Evolutionary conservation across 2,329 filamentous ascomycete species (phyloP).

Genomic region (Neonectria neomacrospora): DNA sequence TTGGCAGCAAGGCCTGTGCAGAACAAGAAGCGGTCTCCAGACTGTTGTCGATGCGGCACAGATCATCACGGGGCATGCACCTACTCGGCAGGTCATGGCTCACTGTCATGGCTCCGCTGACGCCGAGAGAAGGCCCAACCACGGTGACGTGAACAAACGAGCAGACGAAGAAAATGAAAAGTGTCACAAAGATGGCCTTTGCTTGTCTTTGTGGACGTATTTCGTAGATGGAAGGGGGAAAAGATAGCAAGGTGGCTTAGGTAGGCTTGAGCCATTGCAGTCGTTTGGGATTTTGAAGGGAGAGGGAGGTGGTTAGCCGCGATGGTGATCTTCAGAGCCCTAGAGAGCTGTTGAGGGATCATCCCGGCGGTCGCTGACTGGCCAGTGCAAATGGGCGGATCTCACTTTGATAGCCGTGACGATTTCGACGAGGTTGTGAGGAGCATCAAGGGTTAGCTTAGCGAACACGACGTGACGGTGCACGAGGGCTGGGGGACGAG

Average conservation of each 20-base stretch:
- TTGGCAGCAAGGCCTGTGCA: slow-evolving; percentile 10
- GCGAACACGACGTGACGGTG: background rate
- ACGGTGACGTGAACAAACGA: background rate
- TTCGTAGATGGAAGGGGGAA: background rate
- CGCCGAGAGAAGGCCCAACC: slow-evolving; percentile 1
- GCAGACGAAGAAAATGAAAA: background rate
- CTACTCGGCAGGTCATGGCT: background rate
- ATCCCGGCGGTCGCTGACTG: background rate
- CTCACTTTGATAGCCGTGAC: slow-evolving; percentile 11
- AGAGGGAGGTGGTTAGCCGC: background rate
- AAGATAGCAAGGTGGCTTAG: background rate
- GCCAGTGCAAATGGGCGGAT: slow-evolving; percentile 1
- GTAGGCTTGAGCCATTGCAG: background rate
- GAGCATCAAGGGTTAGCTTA: background rate
- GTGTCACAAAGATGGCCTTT: background rate
- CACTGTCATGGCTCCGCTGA: slow-evolving; percentile 18
- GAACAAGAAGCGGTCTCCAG: slow-evolving; percentile 2
- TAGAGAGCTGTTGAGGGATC: background rate
- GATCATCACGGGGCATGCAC: slow-evolving; percentile 14
- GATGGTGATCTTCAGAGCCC: slow-evolving; percentile 9
- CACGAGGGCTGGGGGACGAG: slow-evolving; percentile 6
- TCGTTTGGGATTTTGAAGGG: background rate
- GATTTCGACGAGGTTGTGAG: background rate
- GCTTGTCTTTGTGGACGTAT: too few species aligned
- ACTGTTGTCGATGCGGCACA: slow-evolving; percentile 3